Evolutionary conservation across 2,329 filamentous ascomycete genomes (phyloP).

Genomic region (Xylariaceae sp.): DNA sequence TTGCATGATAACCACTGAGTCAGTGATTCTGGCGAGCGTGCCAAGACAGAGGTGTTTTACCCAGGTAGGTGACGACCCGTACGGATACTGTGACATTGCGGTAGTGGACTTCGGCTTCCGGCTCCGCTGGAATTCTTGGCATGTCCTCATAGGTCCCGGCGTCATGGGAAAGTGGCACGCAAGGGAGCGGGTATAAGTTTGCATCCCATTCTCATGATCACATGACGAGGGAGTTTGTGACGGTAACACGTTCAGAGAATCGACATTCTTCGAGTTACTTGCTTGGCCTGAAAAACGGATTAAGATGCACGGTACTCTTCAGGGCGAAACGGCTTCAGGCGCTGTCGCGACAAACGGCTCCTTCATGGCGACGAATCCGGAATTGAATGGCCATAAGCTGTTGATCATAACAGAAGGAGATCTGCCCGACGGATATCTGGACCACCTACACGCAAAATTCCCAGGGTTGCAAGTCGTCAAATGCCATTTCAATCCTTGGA

Average conservation of each 20-base stretch:
- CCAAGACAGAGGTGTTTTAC: no score
- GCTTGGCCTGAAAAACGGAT: neutral
- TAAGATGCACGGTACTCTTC: conserved; percentile 13
- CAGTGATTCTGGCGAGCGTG: no score
- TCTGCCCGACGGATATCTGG: conserved; percentile 33
- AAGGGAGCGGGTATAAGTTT: no score
- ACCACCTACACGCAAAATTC: conserved; percentile 36
- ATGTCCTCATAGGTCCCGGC: no score
- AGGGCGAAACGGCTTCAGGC: neutral
- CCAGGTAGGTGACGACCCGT: no score
- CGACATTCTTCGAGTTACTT: neutral
- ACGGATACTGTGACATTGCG: no score
- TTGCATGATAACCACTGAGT: no score
- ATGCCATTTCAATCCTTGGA: conserved; percentile 30
- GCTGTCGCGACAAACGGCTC: neutral
- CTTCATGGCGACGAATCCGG: conserved; percentile 17
- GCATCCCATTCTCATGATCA: neutral
- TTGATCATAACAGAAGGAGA: conserved; percentile 36
- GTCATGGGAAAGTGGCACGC: neutral
- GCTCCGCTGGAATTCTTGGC: no score
- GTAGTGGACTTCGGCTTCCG: no score
- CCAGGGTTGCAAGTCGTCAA: conserved; percentile 41
- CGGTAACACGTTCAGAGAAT: neutral
- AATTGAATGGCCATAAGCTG: conserved; percentile 45
- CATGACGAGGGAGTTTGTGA: neutral